A percentile compares a stretch with the other conserved stretches of the same genome.
Evolutionary conservation across 2,329 filamentous ascomycete genomes (phyloP).

Genomic region (Neonectria magnoliae): DNA sequence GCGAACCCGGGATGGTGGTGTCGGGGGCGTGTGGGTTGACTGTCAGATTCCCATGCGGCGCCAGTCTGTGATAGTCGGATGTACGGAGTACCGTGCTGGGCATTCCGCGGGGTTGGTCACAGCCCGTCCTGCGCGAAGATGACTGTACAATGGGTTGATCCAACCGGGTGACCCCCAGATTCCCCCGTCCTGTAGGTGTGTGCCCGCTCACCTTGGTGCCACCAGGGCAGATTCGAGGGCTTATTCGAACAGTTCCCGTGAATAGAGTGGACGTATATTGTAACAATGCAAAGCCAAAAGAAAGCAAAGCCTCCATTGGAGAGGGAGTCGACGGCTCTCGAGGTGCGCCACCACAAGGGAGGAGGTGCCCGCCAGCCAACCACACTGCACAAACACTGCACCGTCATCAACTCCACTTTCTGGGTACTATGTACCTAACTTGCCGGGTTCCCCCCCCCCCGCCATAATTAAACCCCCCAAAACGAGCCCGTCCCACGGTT

Average conservation of each 20-base stretch:
- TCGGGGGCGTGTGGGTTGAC: neutral
- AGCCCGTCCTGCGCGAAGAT: no score
- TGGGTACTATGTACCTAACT: neutral
- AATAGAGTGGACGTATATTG: no score
- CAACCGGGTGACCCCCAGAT: neutral
- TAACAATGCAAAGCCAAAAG: no score
- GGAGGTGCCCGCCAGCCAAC: no score
- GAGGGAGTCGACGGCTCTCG: neutral
- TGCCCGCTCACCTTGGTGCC: no score
- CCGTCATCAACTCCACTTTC: neutral
- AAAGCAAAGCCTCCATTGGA: no score
- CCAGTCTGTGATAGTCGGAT: neutral
- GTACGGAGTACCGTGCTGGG: neutral
- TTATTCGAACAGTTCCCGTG: no score
- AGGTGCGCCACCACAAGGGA: no score
- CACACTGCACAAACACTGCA: neutral
- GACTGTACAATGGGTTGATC: neutral
- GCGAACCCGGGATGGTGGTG: neutral
- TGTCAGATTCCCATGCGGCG: neutral
- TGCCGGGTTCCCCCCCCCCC: neutral
- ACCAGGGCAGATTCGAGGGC: no score
- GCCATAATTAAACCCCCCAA: no score
- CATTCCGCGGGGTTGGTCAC: conserved; percentile 1
- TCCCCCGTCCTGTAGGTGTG: neutral
- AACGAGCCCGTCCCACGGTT: conserved; percentile 5